Conservation (phyloP, 192 early-diverging fungal species). For the Coemansia sp. region DNA sequence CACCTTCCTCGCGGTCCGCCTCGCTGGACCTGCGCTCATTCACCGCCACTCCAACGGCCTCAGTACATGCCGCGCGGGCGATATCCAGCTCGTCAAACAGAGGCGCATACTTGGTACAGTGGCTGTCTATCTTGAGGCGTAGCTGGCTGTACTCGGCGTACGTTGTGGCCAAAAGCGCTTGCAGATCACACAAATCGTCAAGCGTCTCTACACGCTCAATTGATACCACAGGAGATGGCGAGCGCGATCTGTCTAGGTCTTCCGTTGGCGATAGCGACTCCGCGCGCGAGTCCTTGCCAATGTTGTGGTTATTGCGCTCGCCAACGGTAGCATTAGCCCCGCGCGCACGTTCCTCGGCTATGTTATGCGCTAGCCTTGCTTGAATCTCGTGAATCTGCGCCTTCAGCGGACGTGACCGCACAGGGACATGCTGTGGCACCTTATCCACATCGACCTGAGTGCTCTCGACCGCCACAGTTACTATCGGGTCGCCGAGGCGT, state of each 20-base stretch:
- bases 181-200: constrained; percentile 31
- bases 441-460: background rate
- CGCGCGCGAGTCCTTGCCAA: constrained; percentile 15
- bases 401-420: constrained; percentile 40
- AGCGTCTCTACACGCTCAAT: constrained; percentile 27
- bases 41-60: background rate
- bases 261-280: constrained; percentile 37
- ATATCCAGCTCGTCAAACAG: constrained; percentile 26
- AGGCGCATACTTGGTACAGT: constrained; percentile 24
- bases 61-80: constrained; percentile 13
- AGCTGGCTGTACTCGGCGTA: constrained; percentile 49
- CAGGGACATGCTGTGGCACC: constrained; percentile 13
- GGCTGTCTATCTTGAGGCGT: constrained; percentile 33
- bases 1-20: constrained; percentile 47
- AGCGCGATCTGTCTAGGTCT: constrained; percentile 6
- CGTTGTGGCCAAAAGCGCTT: constrained; percentile 11
- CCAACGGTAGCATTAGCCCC: background rate
- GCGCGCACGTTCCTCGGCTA: constrained; percentile 17
- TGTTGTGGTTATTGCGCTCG: background rate
- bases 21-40: constrained; percentile 7
- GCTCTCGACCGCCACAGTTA: background rate
- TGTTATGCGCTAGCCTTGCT: constrained; percentile 33
- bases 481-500: background rate
- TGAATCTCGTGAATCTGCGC: constrained; percentile 17
- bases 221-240: constrained; percentile 14